A percentile compares a stretch with the other conserved stretches of the same genome.
phyloP scores from a whole-genome alignment of 2,329 filamentous ascomycete species.

The Alternaria tenuissima region DNA sequence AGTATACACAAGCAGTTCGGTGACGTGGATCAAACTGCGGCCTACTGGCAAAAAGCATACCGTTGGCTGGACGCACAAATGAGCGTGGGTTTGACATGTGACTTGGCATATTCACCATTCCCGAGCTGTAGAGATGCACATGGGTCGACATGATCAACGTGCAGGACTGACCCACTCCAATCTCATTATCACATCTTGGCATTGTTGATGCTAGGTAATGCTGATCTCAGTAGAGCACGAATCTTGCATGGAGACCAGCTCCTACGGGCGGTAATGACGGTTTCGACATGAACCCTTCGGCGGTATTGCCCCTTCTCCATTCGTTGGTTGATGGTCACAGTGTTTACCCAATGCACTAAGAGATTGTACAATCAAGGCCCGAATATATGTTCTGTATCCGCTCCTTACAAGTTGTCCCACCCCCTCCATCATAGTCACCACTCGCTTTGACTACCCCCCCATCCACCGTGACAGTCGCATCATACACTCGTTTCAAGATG shows the following conservation, averaged over 20 bases:
- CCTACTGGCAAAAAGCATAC: constrained; percentile 8
- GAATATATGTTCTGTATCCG: constrained; percentile 14
- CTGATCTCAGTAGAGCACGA: constrained; percentile 13
- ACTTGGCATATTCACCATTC: constrained; percentile 12
- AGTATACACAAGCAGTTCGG: constrained; percentile 6
- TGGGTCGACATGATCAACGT: constrained; percentile 14
- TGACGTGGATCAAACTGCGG: constrained; percentile 4
- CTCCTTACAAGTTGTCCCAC: constrained; percentile 7
- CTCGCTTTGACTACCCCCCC: constrained; percentile 29
- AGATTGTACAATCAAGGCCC: neutral
- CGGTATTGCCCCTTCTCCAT: constrained; percentile 8
- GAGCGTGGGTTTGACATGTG: constrained; percentile 6
- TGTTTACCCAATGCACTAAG: constrained; percentile 8
- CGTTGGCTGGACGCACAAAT: constrained; percentile 1
- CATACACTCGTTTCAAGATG: constrained; percentile 34
- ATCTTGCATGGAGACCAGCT: constrained; percentile 8
- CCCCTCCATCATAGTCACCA: constrained; percentile 26
- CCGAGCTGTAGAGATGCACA: neutral
- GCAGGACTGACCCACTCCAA: constrained; percentile 10
- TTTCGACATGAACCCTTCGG: constrained; percentile 12
- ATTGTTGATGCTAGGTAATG: constrained; percentile 11
- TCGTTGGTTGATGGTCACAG: constrained; percentile 1
- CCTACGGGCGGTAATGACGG: constrained; percentile 8
- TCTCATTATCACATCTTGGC: constrained; percentile 9
- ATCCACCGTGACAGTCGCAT: constrained; percentile 13